These are phyloP conservation scores for Cryptosporidium viatorum DNA, from an alignment of 169 alveolate genomes.

Conservation along the genomic window DNA sequence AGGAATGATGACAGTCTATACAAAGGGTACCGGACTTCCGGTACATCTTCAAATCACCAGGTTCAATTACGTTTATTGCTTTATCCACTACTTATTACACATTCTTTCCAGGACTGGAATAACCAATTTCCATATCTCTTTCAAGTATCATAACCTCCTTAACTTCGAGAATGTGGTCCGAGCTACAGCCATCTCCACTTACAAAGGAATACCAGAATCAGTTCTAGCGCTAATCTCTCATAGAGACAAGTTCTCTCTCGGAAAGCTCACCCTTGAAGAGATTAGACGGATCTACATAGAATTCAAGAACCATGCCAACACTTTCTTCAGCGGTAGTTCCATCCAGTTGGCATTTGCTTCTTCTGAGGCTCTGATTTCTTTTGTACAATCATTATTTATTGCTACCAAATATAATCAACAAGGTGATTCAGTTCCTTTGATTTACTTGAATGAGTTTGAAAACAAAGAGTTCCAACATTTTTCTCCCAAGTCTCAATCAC, in stretches of 20 bases:
- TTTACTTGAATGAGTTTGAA: neutral
- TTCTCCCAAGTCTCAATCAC: neutral
- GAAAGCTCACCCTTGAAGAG: neutral
- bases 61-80: slow-evolving; percentile 39
- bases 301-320: neutral
- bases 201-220: slow-evolving; percentile 13
- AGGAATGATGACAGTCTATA: slow-evolving; percentile 28
- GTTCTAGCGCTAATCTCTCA: neutral
- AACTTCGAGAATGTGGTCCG: slow-evolving; percentile 8
- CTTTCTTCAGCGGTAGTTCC: neutral
- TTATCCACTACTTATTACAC: slow-evolving; percentile 10
- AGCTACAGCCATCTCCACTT: slow-evolving; percentile 2
- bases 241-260: slow-evolving; percentile 14
- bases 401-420: neutral
- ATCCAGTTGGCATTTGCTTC: neutral
- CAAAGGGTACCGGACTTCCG: neutral
- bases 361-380: neutral
- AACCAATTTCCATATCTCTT: neutral
- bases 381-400: neutral
- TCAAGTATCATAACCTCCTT: slow-evolving; percentile 16
- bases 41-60: neutral
- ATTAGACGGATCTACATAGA: neutral
- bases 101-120: neutral
- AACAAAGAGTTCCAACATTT: neutral
- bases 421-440: neutral